These are phyloP conservation scores for Ascosphaera aggregata DNA, from an alignment of 2,329 filamentous ascomycete species.

Conservation along the genomic window DNA sequence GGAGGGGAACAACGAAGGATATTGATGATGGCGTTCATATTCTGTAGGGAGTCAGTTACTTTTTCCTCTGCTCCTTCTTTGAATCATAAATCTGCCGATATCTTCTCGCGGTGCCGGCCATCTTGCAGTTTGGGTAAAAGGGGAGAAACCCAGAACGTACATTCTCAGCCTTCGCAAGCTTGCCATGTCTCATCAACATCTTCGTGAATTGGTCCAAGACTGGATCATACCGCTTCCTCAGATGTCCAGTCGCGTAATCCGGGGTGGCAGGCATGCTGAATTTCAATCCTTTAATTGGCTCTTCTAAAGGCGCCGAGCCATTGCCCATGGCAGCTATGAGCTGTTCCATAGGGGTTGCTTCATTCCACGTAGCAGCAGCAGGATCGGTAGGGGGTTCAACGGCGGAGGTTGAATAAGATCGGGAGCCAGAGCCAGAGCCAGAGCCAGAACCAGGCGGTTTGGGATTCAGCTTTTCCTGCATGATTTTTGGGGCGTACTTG, in stretches of 20 bases:
- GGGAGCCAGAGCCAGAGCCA: conserved; percentile 13
- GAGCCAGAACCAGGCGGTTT: conserved; percentile 10
- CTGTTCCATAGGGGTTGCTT: conserved; percentile 8
- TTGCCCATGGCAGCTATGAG: conserved; percentile 13
- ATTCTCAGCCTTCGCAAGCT: conserved; percentile 71
- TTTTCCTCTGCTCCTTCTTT: background rate
- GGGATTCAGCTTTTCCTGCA: conserved; percentile 30
- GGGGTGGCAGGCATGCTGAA: conserved; percentile 49
- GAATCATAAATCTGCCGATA: conserved; percentile 1
- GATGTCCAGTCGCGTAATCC: conserved; percentile 36
- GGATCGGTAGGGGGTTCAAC: conserved; percentile 14
- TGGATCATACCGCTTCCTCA: conserved; percentile 67
- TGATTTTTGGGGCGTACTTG: conserved; percentile 41
- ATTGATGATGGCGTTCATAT: conserved; percentile 64
- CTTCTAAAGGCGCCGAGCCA: conserved; percentile 11
- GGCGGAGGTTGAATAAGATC: conserved; percentile 35
- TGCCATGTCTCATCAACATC: conserved; percentile 76
- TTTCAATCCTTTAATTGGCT: conserved; percentile 38
- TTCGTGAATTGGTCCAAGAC: conserved; percentile 73
- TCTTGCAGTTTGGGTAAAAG: conserved; percentile 1
- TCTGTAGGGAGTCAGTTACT: conserved; percentile 25
- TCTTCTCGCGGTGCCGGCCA: too few relatives aligned
- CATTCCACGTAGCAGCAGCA: conserved; percentile 2
- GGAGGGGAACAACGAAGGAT: conserved; percentile 64
- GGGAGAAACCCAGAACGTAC: conserved; percentile 24